Evolutionary conservation across 1,284 basidiomycete genomes (phyloP).

Genomic region (Athelia psychrophila): DNA sequence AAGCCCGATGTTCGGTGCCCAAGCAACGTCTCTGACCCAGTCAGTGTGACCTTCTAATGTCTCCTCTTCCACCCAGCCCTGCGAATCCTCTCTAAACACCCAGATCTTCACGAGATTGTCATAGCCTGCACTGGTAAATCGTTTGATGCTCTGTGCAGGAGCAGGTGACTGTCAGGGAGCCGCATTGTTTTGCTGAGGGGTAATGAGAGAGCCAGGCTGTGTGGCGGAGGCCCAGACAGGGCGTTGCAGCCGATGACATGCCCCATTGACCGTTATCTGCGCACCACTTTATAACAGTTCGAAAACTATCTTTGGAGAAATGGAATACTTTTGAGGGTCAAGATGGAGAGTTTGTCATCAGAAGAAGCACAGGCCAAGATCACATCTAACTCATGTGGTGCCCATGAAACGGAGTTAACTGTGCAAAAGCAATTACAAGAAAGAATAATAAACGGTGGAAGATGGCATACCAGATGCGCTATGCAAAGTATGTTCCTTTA

Average conservation of each 20-base stretch:
- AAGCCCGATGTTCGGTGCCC: slow-evolving; percentile 97
- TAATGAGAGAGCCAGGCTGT: slow-evolving; percentile 80
- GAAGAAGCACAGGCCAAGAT: slow-evolving; percentile 98
- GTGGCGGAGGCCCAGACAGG: slow-evolving; percentile 98
- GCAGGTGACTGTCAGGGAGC: slow-evolving; percentile 41
- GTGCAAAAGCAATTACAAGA: background rate
- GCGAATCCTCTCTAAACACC: slow-evolving; percentile 76
- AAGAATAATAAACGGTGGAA: background rate
- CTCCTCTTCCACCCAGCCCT: slow-evolving; percentile 92
- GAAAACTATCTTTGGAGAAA: background rate
- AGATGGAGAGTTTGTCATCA: slow-evolving; percentile 95
- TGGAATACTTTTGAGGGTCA: slow-evolving; percentile 88
- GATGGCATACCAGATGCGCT: slow-evolving; percentile 76
- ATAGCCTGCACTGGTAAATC: slow-evolving; percentile 94
- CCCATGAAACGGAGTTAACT: slow-evolving; percentile 99
- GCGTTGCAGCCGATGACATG: slow-evolving; percentile 98
- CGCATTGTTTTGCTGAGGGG: slow-evolving; percentile 48
- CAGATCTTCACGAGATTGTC: slow-evolving; percentile 97
- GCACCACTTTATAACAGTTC: slow-evolving; percentile 94
- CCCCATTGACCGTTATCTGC: slow-evolving; percentile 91
- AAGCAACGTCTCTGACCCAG: slow-evolving; percentile 99
- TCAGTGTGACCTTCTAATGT: slow-evolving; percentile 89
- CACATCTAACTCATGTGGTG: slow-evolving; percentile 94
- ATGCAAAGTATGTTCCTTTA: slow-evolving; percentile 96
- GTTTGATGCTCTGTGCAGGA: slow-evolving; percentile 55